Conservation (phyloP, 768 basidiomycete species). For the Candolleomyces efflorescens region DNA sequence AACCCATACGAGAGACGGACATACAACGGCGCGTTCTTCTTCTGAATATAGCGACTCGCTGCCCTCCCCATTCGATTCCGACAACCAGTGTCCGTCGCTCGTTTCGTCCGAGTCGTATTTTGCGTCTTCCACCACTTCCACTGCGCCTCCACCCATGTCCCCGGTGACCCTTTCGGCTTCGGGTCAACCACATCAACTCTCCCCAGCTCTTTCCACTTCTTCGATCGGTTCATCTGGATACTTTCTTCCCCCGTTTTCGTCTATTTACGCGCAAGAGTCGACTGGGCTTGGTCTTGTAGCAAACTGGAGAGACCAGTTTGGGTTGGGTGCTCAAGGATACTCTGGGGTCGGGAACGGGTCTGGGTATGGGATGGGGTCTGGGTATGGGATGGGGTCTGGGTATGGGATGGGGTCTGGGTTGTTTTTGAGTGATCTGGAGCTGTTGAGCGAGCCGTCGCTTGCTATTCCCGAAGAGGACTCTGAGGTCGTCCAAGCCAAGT, state of each 20-base stretch:
- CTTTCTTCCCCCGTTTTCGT: not conserved
- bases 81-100: not conserved
- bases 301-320: constrained; percentile 6
- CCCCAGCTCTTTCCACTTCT: not conserved
- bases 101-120: not conserved
- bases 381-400: not conserved
- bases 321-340: too few relatives aligned
- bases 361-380: too few relatives aligned
- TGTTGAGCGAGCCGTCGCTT: not conserved
- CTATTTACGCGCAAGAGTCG: not conserved
- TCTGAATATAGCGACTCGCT: constrained; percentile 18
- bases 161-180: not conserved
- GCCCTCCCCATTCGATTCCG: constrained; percentile 11
- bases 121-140: not conserved
- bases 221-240: not conserved
- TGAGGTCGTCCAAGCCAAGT: too few relatives aligned
- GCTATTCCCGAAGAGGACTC: not conserved
- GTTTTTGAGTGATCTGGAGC: constrained; percentile 1
- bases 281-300: not conserved
- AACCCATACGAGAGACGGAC: not conserved
- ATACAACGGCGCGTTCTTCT: constrained; percentile 14
- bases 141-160: not conserved
- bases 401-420: not conserved
- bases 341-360: too few relatives aligned
- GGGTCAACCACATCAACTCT: not conserved